Evolutionary conservation across 2,329 filamentous ascomycete species (phyloP), one percentile per base, ranked within the genome.

Genomic region (Colletotrichum echinochloae): DNA sequence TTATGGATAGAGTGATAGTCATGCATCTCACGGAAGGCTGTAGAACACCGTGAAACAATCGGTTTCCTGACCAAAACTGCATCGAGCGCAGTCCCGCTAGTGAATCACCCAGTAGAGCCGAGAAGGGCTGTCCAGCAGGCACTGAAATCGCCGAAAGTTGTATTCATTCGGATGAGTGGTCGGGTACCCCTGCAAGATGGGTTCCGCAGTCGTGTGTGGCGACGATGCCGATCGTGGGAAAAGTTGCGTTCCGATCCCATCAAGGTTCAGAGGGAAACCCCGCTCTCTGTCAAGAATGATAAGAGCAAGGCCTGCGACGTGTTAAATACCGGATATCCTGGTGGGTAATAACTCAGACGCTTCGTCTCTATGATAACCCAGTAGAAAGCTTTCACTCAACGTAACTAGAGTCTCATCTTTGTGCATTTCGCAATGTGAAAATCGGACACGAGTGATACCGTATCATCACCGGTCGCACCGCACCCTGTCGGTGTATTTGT

Each of bases 101-200:
- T 6, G 6, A 33, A 41, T 33, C 14, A 18, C 26, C 48, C 8
- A 26, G 12, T 20, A 60, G 8, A 51, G 26, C 16, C 16, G 30
- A 30, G 23, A 49, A 33, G 33, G 46, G 30, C 35, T 49, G 41
- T 26, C 30, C 44, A 26, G 33, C 44, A 12, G 23, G 30, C 23
- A 33, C n/a, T 12, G n/a, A 26, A 26, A 12, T 37, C 35, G 63
- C 49, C 49, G 41, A 26, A 41, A 28, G 39, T 60, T 60, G 62
- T 44, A 55, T 69, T 49, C 4, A 23, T 9, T 60, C 51, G 60
- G 55, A 37, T 56, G 49, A 55, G 54, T 52, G 28, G 49, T 51
- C 51, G 41, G 55, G 35, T 23, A 70, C 28, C 70, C 70, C 60
- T 65, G 65, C 39, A 57, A n/a, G 20, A 14, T 46, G 26, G 49